Conservation (phyloP, 2,329 filamentous ascomycete species). For the Curvularia lunata region DNA sequence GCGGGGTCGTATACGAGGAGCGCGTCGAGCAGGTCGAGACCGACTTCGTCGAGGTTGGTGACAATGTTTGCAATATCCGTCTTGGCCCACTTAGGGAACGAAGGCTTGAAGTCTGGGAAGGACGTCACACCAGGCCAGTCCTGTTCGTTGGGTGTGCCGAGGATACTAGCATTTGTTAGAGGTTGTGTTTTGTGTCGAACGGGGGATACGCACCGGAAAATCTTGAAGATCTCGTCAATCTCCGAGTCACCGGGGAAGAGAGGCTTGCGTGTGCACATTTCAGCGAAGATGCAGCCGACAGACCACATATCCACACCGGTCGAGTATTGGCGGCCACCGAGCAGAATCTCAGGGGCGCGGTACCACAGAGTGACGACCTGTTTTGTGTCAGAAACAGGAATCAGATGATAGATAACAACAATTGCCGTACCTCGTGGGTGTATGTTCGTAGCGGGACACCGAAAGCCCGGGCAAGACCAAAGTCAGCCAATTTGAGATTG, state of each 20-base stretch:
- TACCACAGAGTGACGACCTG: conserved; percentile 93
- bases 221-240: conserved; percentile 95
- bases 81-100: conserved; percentile 88
- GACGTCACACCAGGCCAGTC: conserved; percentile 92
- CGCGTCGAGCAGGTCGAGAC: conserved; percentile 70
- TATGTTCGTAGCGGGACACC: conserved; percentile 90
- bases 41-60: conserved; percentile 73
- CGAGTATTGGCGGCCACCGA: conserved; percentile 89
- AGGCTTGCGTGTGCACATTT: conserved; percentile 94
- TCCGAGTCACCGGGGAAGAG: conserved; percentile 92
- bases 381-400: conserved; percentile 18
- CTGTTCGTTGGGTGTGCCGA: conserved; percentile 82
- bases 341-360: conserved; percentile 85
- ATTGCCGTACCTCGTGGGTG: conserved; percentile 74
- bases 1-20: conserved; percentile 89
- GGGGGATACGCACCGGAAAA: conserved; percentile 82
- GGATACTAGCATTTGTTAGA: conserved; percentile 51
- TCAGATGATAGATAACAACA: background rate
- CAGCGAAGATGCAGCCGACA: conserved; percentile 90
- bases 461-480: conserved; percentile 86
- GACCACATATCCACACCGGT: conserved; percentile 98
- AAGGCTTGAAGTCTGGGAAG: conserved; percentile 90
- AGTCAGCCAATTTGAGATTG: conserved; percentile 89
- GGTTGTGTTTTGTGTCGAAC: conserved; percentile 52
- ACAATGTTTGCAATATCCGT: conserved; percentile 71